A percentile compares a stretch with the other conserved stretches of the same genome.
Conservation (phyloP, 225 moss, liverwort and hornwort species). For the Straminergon stramineum region DNA sequence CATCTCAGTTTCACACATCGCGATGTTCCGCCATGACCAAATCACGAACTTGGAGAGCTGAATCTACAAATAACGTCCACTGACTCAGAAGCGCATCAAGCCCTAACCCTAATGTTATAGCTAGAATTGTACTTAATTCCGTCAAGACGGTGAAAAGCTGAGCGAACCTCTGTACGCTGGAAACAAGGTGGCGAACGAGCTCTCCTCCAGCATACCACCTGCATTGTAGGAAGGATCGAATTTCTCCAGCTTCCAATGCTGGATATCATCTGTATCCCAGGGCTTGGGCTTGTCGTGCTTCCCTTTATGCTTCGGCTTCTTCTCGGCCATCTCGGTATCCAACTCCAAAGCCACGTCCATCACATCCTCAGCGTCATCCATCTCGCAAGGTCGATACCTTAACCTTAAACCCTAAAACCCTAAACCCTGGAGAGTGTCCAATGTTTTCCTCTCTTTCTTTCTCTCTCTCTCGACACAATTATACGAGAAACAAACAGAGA, state of each 20-base stretch:
- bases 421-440: background rate
- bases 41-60: background rate
- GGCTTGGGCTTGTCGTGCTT: conserved; percentile 92
- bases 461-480: background rate
- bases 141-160: background rate
- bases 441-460: background rate
- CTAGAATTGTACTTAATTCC: background rate
- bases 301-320: conserved; percentile 59
- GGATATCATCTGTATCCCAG: conserved; percentile 83
- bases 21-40: background rate
- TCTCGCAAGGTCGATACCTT: background rate
- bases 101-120: background rate
- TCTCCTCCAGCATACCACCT: conserved; percentile 85
- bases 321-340: conserved; percentile 10
- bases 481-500: background rate
- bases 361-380: conserved; percentile 18
- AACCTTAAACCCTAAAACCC: background rate
- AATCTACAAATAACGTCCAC: background rate
- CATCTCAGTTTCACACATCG: background rate
- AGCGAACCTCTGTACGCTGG: conserved; percentile 76
- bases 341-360: conserved; percentile 13
- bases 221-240: conserved; percentile 72
- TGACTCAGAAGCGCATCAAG: background rate
- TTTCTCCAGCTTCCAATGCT: conserved; percentile 87
- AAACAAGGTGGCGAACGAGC: conserved; percentile 93